Evolutionary conservation across 2,329 filamentous ascomycete genomes (phyloP), one percentile per base, ranked within the genome.

Genomic region (Fusarium coicis): DNA sequence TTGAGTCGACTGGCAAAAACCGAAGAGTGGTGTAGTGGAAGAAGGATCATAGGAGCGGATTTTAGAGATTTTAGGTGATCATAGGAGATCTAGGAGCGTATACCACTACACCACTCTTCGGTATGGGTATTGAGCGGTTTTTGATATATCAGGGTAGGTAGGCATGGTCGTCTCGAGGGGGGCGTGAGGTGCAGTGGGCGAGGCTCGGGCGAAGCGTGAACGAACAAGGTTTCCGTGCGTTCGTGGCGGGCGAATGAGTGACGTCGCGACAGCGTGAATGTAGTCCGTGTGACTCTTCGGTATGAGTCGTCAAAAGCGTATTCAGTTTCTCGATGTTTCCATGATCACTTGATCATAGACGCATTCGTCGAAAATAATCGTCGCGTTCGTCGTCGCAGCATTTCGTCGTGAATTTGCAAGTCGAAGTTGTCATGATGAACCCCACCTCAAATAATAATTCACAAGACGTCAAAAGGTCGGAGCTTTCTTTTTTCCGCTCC

Each of bases 401-500:
- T 34, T 32, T 43, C 28, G 28, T 40, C 26, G 19, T 53, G n/a
- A 44, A n/a, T 34, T 42, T 14, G n/a, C 4, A 58, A 12, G 30
- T 30, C 7, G 40, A 69, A 28, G 46, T 70, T 42, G 8, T 65
- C 18, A 52, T 32, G 44, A 59, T 52, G 30, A 21, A 65, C 66
- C 66, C 66, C 66, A 49, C 66, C 42, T 37, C 49, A 37, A 32
- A 43, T 19, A 58, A 58, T 26, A 28, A 57, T 44, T 40, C 30
- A 23, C 32, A 9, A 40, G 19, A 49, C 16, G 15, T 15, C n/a
- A 32, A 42, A 43, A 26, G 32, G 39, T 42, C 74, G 75, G 74
- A 56, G 47, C 40, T 65, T 73, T 19, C 44, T 74, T 77, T 57
- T 68, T 63, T 44, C 63, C 65, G 64, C n/a, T 19, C 66, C 70